Base-by-base conservation (phyloP, 495 filamentous ascomycete species). In the Penicillium desertorum region DNA sequence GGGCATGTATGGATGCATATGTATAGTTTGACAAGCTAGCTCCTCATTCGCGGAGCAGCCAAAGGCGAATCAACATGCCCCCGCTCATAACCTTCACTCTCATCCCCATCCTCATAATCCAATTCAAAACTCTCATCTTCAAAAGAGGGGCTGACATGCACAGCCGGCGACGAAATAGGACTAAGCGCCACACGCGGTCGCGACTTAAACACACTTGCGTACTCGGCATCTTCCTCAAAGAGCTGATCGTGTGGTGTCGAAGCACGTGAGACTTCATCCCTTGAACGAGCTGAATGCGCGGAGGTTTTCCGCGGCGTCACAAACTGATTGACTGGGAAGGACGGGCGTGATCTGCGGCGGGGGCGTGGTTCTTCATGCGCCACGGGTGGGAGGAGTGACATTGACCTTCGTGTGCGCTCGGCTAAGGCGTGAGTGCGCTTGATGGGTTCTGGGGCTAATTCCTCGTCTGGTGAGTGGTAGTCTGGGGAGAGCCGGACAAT, bases 141-240 rank as follows among this genome's bases (percentile, higher is more conserved):
- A 30, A 61, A 54, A 4, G 39, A 51, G 10, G 68, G 68, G 46
- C 64, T 65, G 6, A 77, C 48, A 70, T 79, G 76, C 14, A 79
- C 76, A 34, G 72, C 74, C 6, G 86, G 86, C 29, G 83, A 86
- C 3, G 80, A 75, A 4, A 85, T 69, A n/a, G 90, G 89, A 72
- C 91, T 95, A 7, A 78, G 79, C 51, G 85, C 87, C 53, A 96
- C 80, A 60, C 86, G 88, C 2, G 92, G 92, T 58, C 92, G 71
- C 39, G 89, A 91, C 72, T 86, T 91, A 72, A 96, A 96, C 1
- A 96, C 86, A 50, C 87, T 88, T 47, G 88, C 87, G 65, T 94
- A 92, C 61, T 89, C 88, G 16, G 85, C 86, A 49, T 86, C 83
- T n/a, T 84, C 82, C 32, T 80, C 74, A 49, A 89, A 84, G 34